A percentile compares a stretch with the other conserved stretches of the same genome.
phyloP scores from a whole-genome alignment of 768 basidiomycete genomes.

The Lanmaoa rubissima region DNA sequence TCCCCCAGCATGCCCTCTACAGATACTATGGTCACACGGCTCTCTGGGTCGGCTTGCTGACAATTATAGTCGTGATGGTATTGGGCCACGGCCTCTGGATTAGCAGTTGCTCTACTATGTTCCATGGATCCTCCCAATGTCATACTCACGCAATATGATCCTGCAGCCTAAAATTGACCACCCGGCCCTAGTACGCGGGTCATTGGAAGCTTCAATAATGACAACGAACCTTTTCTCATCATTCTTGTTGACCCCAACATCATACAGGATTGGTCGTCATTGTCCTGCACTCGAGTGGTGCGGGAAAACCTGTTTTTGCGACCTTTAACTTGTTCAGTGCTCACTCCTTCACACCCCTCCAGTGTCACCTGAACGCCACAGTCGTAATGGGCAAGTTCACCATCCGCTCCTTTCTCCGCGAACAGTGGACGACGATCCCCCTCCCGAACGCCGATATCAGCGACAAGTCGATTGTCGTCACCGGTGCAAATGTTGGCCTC shows the following conservation, averaged over 20 bases:
- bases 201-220: slow-evolving; percentile 1
- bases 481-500: slow-evolving; percentile 30
- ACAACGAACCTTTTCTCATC: not conserved
- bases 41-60: not conserved
- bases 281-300: not conserved
- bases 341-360: not conserved
- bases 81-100: not conserved
- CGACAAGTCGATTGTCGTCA: slow-evolving; percentile 26
- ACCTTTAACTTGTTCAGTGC: not conserved
- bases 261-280: not conserved
- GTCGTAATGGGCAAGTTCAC: slow-evolving; percentile 26
- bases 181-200: not conserved
- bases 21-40: not conserved
- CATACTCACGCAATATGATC: not conserved
- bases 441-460: slow-evolving; percentile 18
- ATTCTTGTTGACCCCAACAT: not conserved
- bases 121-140: not conserved
- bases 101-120: not conserved
- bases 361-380: not conserved
- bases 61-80: not conserved
- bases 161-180: not conserved
- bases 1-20: not conserved
- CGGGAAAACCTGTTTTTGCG: not conserved
- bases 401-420: slow-evolving; percentile 18
- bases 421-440: slow-evolving; percentile 31